Evolutionary conservation across 495 filamentous ascomycete species (phyloP).

Genomic region (Trichoderma reesei): DNA sequence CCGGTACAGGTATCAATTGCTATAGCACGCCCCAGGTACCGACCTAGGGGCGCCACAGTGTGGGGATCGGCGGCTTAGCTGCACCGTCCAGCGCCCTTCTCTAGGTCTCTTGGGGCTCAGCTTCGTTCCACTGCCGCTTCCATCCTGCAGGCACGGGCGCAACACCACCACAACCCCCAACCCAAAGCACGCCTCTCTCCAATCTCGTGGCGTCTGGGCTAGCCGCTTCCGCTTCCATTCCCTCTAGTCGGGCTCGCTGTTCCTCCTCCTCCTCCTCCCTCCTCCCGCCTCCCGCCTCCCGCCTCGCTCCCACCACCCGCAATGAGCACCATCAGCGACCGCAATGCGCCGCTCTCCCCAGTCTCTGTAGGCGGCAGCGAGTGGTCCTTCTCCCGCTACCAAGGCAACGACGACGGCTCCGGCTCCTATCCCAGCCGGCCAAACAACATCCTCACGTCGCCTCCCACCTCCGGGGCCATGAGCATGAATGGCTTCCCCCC

Average conservation of each 20-base stretch:
- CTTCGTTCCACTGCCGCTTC: neutral
- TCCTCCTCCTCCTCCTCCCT: neutral
- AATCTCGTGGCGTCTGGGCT: neutral
- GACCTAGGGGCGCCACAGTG: neutral
- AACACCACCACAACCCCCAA: neutral
- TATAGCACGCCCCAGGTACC: no score
- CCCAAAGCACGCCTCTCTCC: neutral
- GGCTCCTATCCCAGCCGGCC: conserved; percentile 47
- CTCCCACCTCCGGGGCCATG: conserved; percentile 40
- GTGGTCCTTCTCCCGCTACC: conserved; percentile 75
- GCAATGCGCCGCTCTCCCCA: conserved; percentile 65
- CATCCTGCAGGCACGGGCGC: neutral
- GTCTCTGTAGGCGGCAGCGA: conserved; percentile 75
- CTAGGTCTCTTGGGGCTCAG: neutral
- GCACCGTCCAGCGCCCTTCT: neutral
- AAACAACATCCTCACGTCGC: conserved; percentile 48
- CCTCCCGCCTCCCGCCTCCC: conserved; percentile 10
- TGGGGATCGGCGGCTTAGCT: neutral
- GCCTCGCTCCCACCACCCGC: conserved; percentile 9
- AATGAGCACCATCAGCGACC: conserved; percentile 28
- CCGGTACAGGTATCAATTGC: no score
- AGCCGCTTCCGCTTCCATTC: conserved; percentile 11
- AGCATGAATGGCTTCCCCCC: conserved; percentile 47
- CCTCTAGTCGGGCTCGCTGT: no score
- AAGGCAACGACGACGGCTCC: conserved; percentile 44